Evolutionary conservation across 768 basidiomycete genomes (phyloP), one percentile per base, ranked within the genome.

Genomic region (Leccinellum rugosiceps): DNA sequence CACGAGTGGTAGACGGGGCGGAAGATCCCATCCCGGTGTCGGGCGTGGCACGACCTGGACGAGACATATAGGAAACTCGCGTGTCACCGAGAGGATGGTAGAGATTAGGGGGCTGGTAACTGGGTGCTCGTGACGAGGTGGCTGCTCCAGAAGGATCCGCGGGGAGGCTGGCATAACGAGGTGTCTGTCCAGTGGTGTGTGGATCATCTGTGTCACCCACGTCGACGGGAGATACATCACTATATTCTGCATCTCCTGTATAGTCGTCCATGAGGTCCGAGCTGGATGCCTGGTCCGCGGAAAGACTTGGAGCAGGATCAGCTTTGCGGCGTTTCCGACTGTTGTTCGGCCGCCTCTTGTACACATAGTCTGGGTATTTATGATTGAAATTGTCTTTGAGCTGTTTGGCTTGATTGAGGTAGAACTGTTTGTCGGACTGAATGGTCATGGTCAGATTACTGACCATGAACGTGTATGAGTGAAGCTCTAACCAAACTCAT

Each of bases 291-390:
- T 67, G 60, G 53, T 74, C 76, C 15, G 68, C 57, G n/a, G 74
- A 58, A 44, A 61, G 58, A 46, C 71, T 66, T 45, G 64, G 56
- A 10, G 67, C 57, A 26, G 67, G 57, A 54, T 80, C 80, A 0
- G 73, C 56, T 58, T 74, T 78, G 56, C 82, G 77, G 66, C 79
- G 81, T 67, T 84, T 88, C 65, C 92, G 84, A 55, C 88, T 88
- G 69, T 94, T 92, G 76, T 94, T 94, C 26, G 92, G 92, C 51
- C 92, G 81, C 52, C 92, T 84, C 65, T 86, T 83, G 76, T 94
- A 94, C 46, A 94, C 90, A 64, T 94, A 94, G 79, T 92, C 90
- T 15, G 92, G 92, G 72, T 92, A 93, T 68, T 85, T 88, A 23
- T 80, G 74, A 72, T 93, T 93, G 78, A 94, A 94, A 53, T 76